Percentiles rank a stretch among this genome's conserved stretches.
phyloP scores from a whole-genome alignment of 2,329 filamentous ascomycete species.

The Ceratocystis destructans region DNA sequence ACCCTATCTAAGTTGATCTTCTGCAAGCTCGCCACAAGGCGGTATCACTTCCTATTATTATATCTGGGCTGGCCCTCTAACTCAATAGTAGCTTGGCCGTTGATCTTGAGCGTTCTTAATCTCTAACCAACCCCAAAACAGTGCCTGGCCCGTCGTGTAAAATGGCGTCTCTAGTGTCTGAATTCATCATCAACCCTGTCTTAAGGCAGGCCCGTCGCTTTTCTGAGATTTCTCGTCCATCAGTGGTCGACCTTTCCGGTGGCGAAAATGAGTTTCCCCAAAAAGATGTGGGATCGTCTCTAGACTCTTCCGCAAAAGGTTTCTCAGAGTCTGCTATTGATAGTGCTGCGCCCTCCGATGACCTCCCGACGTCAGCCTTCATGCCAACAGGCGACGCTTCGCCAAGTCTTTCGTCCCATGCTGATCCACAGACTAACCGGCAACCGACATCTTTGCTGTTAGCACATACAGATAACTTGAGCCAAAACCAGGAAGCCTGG shows the following conservation, averaged over 20 bases:
- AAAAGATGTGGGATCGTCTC: constrained; percentile 21
- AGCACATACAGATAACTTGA: not conserved
- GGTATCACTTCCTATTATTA: not conserved
- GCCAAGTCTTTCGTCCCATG: not conserved
- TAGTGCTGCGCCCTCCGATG: not conserved
- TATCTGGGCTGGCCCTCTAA: not conserved
- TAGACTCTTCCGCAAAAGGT: constrained; percentile 6
- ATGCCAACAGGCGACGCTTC: not conserved
- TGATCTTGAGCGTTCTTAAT: not conserved
- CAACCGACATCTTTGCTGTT: not conserved
- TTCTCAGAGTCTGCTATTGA: not conserved
- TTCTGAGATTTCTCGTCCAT: constrained; percentile 35
- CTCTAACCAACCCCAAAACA: not conserved
- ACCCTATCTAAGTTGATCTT: not conserved
- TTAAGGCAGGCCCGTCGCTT: constrained; percentile 52
- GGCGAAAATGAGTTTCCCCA: constrained; percentile 26
- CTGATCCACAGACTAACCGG: not conserved
- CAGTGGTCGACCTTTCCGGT: constrained; percentile 26
- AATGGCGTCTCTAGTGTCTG: constrained; percentile 51
- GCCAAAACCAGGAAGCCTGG: not conserved
- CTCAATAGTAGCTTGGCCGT: not conserved
- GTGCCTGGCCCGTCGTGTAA: not conserved
- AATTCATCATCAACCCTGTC: constrained; percentile 53
- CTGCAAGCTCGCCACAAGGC: not conserved
- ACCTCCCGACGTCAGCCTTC: not conserved